A percentile compares a stretch with the other conserved stretches of the same genome.
These are phyloP conservation scores for Nigrograna mackinnonii DNA, from an alignment of 2,329 filamentous ascomycete genomes.

Conservation along the genomic window DNA sequence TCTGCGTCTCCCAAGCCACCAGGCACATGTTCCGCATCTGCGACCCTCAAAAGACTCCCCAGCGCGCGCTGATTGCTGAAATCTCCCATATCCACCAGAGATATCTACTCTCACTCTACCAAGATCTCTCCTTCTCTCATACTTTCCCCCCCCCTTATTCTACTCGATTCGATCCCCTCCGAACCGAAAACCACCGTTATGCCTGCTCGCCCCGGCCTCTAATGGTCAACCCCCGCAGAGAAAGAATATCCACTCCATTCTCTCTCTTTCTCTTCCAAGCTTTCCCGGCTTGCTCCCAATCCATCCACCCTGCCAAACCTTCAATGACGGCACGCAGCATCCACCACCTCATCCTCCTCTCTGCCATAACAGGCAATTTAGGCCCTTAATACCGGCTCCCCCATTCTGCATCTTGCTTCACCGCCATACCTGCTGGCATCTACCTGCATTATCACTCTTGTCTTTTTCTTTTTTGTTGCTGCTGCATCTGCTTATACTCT, in stretches of 20 bases:
- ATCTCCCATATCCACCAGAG: no score
- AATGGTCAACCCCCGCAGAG: no score
- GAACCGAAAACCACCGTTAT: conserved; percentile 8
- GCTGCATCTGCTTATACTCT: no score
- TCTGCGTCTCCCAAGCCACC: conserved; percentile 11
- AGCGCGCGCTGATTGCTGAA: conserved; percentile 19
- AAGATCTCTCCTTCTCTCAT: conserved; percentile 2
- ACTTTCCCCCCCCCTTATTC: not conserved
- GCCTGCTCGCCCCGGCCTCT: no score
- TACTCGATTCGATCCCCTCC: conserved; percentile 1
- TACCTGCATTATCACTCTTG: no score
- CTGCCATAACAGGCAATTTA: conserved; percentile 42
- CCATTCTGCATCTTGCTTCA: no score
- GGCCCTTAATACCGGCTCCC: conserved; percentile 28
- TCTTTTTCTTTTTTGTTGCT: no score
- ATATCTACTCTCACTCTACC: conserved; percentile 15
- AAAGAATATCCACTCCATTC: not conserved
- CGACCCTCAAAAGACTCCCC: conserved; percentile 34
- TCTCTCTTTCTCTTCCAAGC: no score
- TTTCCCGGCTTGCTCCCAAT: no score
- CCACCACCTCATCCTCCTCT: conserved; percentile 46
- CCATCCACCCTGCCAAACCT: conserved; percentile 11
- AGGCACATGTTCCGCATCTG: conserved; percentile 31
- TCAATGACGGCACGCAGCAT: conserved; percentile 49
- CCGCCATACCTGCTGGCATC: no score